A percentile compares a stretch with the other conserved stretches of the same genome.
Conservation (phyloP, 2,329 filamentous ascomycete species). For the Hirsutella minnesotensis region DNA sequence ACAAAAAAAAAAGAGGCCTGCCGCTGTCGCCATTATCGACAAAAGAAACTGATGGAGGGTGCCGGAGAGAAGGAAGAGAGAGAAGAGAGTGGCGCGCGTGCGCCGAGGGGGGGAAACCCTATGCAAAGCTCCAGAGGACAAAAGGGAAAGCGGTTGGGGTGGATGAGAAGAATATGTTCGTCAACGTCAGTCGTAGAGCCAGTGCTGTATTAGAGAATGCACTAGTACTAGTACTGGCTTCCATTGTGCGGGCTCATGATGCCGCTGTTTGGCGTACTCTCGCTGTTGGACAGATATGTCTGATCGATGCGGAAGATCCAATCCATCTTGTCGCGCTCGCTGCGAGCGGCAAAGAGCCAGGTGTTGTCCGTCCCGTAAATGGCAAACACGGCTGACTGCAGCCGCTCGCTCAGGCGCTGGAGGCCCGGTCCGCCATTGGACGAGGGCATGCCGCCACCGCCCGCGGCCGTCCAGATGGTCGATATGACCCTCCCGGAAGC, state of each 20-base stretch:
- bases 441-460: slow-evolving; percentile 15
- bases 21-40: too few relatives aligned
- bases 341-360: slow-evolving; percentile 84
- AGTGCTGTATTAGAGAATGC: background rate
- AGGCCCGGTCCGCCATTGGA: slow-evolving; percentile 21
- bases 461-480: slow-evolving; percentile 40
- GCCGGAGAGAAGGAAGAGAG: too few relatives aligned
- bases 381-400: slow-evolving; percentile 72
- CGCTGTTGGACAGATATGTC: slow-evolving; percentile 44
- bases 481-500: slow-evolving; percentile 41
- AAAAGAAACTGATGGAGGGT: too few relatives aligned
- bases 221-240: slow-evolving; percentile 16
- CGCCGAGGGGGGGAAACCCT: too few relatives aligned
- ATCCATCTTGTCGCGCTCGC: slow-evolving; percentile 85
- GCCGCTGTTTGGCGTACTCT: slow-evolving; percentile 26
- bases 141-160: too few relatives aligned
- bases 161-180: background rate
- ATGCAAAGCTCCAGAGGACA: too few relatives aligned
- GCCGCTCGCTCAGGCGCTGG: slow-evolving; percentile 42
- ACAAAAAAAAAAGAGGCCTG: background rate
- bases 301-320: slow-evolving; percentile 96
- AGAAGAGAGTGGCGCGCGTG: too few relatives aligned
- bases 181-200: background rate
- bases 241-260: slow-evolving; percentile 21
- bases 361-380: slow-evolving; percentile 92